These are phyloP conservation scores for Fusarium acutatum DNA, from an alignment of 2,329 filamentous ascomycete genomes.

Conservation along the genomic window DNA sequence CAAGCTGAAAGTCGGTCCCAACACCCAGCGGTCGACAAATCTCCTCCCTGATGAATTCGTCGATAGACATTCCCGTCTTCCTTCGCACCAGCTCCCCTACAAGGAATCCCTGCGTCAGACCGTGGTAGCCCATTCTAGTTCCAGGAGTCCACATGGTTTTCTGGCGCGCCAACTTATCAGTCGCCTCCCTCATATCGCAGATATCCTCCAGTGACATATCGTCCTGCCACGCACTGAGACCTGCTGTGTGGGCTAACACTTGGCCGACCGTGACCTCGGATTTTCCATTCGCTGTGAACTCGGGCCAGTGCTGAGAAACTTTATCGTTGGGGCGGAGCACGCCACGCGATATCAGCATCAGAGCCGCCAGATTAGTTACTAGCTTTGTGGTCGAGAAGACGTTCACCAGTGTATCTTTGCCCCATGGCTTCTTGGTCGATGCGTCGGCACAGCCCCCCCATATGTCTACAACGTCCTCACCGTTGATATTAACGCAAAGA, in stretches of 20 bases:
- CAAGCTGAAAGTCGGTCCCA: neutral
- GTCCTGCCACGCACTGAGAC: neutral
- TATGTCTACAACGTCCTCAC: neutral
- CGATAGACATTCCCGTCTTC: neutral
- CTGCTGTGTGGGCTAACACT: neutral
- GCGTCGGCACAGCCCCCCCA: neutral
- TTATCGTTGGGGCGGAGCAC: neutral
- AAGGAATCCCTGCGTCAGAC: neutral
- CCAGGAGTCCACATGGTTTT: neutral
- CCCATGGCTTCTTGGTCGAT: neutral
- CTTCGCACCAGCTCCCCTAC: neutral
- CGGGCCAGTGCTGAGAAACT: neutral
- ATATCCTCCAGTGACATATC: neutral
- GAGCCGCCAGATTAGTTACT: neutral
- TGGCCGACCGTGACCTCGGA: neutral
- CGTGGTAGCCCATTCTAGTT: neutral
- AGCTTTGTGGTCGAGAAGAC: neutral
- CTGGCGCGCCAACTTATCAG: neutral
- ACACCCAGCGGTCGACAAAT: neutral
- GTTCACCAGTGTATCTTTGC: neutral
- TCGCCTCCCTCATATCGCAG: neutral
- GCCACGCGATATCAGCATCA: neutral
- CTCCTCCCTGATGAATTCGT: neutral
- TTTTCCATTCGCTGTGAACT: neutral
- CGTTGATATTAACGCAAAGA: neutral